Base-by-base conservation (phyloP, 73 alveolate genomes). In the Paramecium biaurelia region DNA sequence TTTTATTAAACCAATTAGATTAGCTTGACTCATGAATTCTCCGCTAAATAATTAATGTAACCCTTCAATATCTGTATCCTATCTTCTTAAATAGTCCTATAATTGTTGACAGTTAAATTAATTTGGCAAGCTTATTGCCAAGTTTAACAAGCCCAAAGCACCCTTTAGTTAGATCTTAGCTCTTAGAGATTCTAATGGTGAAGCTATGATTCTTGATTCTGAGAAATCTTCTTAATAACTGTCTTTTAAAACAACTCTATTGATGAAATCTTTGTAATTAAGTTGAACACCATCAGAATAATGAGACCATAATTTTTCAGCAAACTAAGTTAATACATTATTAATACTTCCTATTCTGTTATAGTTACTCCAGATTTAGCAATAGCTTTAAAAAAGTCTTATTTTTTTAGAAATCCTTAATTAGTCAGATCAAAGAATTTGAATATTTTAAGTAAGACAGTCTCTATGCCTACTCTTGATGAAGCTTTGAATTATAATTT, bases 281-380 rank as follows among this genome's bases (percentile, higher is more conserved):
- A 79, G 41, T 20, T 41, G n/a, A 1, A 15, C 26, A 10, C 43
- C 43, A 10, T 79, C 41, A 5, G 90, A 79, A 34, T 79, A 79
- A 30, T 38, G 14, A 15, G 5, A 26, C 90, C 90, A 79, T 18
- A 79, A 79, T 41, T 38, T 41, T 26, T 79, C 90, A 45, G 49
- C 70, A 9, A 30, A 47, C 90, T 79, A 79, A 6, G 10, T 18
- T 79, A 79, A 18, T 2, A 30, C 8, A 43, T 18, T 2, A 1
- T 12, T 23, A 7, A 35, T 79, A 79, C 90, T 10, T 79, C 90
- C 43, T 26, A 37, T 12, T 79, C 90, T 20, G 90, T 7, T 23
- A 79, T 38, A 5, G 90, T 79, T 21, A 89, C 94, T 24, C 94
- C 94, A 43, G 87, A 63, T 89, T 89, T 89, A 23, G 94, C 94